These are phyloP conservation scores for Hypoxylon sp. DNA, from an alignment of 2,329 filamentous ascomycete species.

Conservation along the genomic window DNA sequence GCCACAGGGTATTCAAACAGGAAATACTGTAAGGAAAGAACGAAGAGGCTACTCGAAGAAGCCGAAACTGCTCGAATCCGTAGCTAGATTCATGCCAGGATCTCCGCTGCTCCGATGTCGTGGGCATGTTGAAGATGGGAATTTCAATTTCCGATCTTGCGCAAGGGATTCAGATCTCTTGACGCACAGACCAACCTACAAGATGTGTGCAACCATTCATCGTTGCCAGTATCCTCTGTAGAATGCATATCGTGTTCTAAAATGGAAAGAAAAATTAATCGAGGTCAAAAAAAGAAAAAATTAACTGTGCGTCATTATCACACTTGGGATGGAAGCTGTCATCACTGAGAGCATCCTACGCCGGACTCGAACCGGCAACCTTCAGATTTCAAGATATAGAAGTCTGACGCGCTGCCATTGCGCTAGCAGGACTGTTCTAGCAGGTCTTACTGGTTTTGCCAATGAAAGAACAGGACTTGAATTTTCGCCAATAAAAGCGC, in stretches of 20 bases:
- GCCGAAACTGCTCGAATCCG: neutral
- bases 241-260: no score
- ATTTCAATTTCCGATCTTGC: neutral
- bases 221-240: no score
- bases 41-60: neutral
- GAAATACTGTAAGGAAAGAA: neutral
- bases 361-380: constrained; percentile 22
- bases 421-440: constrained; percentile 17
- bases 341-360: constrained; percentile 17
- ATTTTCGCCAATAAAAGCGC: neutral
- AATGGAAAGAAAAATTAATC: neutral
- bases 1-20: neutral
- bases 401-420: constrained; percentile 32
- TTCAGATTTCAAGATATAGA: constrained; percentile 19
- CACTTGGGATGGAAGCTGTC: neutral
- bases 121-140: neutral
- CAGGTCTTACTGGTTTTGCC: neutral
- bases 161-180: neutral
- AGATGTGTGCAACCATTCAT: neutral
- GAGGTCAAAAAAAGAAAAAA: neutral
- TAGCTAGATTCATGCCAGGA: neutral
- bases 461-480: neutral
- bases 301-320: neutral
- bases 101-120: neutral
- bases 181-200: neutral